A percentile compares a stretch with the other conserved stretches of the same genome.
phyloP scores from a whole-genome alignment of 805 yeast species.

The Maudiozyma bulderi region DNA sequence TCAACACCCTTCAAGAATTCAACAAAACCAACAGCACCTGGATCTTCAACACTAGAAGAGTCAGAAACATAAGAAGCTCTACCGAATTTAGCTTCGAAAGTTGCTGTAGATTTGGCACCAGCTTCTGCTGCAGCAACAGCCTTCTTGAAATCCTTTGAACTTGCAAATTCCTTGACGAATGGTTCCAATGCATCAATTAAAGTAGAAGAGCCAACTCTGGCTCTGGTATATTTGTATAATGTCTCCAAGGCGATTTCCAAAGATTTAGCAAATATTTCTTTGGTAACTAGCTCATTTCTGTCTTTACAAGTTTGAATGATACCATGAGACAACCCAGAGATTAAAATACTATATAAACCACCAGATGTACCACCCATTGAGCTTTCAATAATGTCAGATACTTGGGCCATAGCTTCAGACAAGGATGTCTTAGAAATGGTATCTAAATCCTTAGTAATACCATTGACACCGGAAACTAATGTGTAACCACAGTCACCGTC shows the following conservation, averaged over 20 bases:
- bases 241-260: constrained; percentile 55
- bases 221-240: constrained; percentile 76
- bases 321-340: constrained; percentile 63
- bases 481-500: constrained; percentile 98
- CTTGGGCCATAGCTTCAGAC: constrained; percentile 51
- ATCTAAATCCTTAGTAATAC: constrained; percentile 47
- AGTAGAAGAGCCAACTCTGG: constrained; percentile 82
- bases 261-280: constrained; percentile 37
- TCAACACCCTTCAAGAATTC: constrained; percentile 37
- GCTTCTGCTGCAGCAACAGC: constrained; percentile 63
- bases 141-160: constrained; percentile 40
- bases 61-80: constrained; percentile 89
- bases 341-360: constrained; percentile 77
- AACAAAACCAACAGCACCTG: constrained; percentile 86
- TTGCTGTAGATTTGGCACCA: constrained; percentile 71
- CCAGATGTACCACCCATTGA: constrained; percentile 99
- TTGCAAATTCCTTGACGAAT: constrained; percentile 53
- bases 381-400: constrained; percentile 77
- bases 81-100: constrained; percentile 78
- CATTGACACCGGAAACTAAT: constrained; percentile 70
- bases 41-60: constrained; percentile 67
- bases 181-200: constrained; percentile 85
- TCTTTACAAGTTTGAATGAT: constrained; percentile 26
- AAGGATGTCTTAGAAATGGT: constrained; percentile 32
- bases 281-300: constrained; percentile 23